Base-by-base conservation (phyloP, 2,329 filamentous ascomycete species). In the Alternaria triticimaculans region DNA sequence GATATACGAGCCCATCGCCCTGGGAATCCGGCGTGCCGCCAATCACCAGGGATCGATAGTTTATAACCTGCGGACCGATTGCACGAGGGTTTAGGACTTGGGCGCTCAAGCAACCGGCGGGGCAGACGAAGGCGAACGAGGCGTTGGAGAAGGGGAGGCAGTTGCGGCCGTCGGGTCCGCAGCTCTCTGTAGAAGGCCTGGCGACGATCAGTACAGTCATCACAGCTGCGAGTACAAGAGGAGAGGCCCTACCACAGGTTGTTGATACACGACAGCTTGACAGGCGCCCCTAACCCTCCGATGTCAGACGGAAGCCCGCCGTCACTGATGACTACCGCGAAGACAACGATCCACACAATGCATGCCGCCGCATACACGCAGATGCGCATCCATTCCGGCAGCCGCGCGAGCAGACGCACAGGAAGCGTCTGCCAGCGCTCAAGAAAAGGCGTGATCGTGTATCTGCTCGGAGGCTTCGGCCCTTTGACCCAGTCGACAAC, bases 371-470 rank as follows among this genome's bases (percentile, higher is more conserved):
- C 78, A 41, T 90, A 83, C 4, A 91, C 79, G 71, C 82, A 83
- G 10, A 86, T 84, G 59, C 90, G 87, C 64, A 79, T 84, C 63
- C 79, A 80, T 58, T 83, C 84, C 0, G 89, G 89, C 2, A 92
- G 76, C 60, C 87, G 85, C 59, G 81, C 87, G 57, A 93, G 78
- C 45, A 92, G 77, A 46, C 82, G 80, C 60, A 89, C 81, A 5
- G 91, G 92, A 25, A 86, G 86, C 63, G 88, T 86, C 76, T 96
- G 92, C 14, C 92, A 76, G 11, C 75, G 75, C 15, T 92, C 90
- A 60, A 93, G 86, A 43, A 92, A 67, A 2, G 84, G 83, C 5
- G 66, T 75, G 45, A 86, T 85, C 26, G 67, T 77, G 72, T 82
- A 82, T 62, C 72, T 74, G 46, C 78, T 74, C 9, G 82, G 80